Conservation (phyloP, 345 rosid species). For the Aquilaria malaccensis region DNA sequence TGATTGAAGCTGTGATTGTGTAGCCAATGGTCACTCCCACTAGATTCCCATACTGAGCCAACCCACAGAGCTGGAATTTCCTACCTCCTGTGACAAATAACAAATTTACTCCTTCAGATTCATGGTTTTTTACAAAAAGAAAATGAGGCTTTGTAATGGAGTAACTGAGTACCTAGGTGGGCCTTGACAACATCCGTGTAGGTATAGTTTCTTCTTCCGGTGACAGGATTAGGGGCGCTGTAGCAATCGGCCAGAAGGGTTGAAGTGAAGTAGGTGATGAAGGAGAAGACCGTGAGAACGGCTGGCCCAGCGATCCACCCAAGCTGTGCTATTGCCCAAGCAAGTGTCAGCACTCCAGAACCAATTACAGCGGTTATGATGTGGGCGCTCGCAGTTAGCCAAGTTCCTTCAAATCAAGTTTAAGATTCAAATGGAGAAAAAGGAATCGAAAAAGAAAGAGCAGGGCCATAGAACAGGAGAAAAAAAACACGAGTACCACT, state of each 20-base stretch:
- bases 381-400: constrained; percentile 80
- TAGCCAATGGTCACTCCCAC: constrained; percentile 67
- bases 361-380: constrained; percentile 93
- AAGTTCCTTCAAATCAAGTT: constrained; percentile 43
- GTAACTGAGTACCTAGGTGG: constrained; percentile 39
- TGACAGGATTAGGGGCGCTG: constrained; percentile 62
- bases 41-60: constrained; percentile 73
- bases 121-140: neutral
- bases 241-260: constrained; percentile 74
- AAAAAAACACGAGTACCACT: constrained; percentile 31
- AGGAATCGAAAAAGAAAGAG: neutral
- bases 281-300: constrained; percentile 58
- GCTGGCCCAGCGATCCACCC: constrained; percentile 84
- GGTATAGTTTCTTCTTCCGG: constrained; percentile 74
- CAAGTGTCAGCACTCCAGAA: constrained; percentile 77
- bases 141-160: neutral
- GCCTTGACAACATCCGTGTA: constrained; percentile 85
- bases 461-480: neutral
- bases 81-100: constrained; percentile 34
- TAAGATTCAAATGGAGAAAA: neutral
- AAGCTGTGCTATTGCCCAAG: constrained; percentile 84
- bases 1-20: constrained; percentile 89
- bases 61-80: constrained; percentile 55
- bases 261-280: constrained; percentile 75
- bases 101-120: neutral